Base-by-base conservation (phyloP, 352 stramenopile genomes). In the Phytophthora citricola region DNA sequence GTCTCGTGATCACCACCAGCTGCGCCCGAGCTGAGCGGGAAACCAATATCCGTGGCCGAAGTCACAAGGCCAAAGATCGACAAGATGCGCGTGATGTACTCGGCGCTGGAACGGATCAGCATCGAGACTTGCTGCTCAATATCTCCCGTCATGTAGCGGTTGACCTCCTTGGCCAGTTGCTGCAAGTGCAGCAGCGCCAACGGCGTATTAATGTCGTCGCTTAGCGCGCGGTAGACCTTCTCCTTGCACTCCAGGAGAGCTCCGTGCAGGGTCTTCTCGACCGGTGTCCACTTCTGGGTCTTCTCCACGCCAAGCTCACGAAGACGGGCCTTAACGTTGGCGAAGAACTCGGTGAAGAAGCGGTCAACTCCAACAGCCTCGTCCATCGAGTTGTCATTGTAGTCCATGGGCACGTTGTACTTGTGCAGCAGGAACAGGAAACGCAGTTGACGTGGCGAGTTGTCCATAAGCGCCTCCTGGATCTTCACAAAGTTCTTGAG, bases 401-500 rank as follows among this genome's bases (percentile, higher is more conserved):
- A 98, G 72, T 98, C 91, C 91, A 98, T 98, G 2, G 90, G 91
- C 44, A 84, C 82, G 63, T 98, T 97, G 78, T 97, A 98, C 78
- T 97, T 97, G 79, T 98, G 91, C 32, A 98, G 84, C 62, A 98
- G 58, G 70, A 98, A 98, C 41, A 97, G 68, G 71, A 98, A 91
- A 9, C 91, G 84, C 62, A 97, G 63, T 67, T 94, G 76, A 60
- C 89, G 85, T 51, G 83, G 73, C 29, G 78, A 78, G 66, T 92
- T 89, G 72, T 95, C 76, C 83, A 86, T 57, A 0, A 98, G 76
- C 60, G 96, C 85, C 51, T 99, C 89, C 64, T 96, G 79, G 69
- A 99, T 98, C 57, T 97, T 99, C 60, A 99, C 91, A 76, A 99
- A 99, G 81, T 99, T 99, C 86, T 99, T 99, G 10, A 99, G 75